Percentiles rank a stretch among this genome's conserved stretches.
phyloP scores from a whole-genome alignment of 176 grass and related monocot species.

The Aegilops umbellulata region DNA sequence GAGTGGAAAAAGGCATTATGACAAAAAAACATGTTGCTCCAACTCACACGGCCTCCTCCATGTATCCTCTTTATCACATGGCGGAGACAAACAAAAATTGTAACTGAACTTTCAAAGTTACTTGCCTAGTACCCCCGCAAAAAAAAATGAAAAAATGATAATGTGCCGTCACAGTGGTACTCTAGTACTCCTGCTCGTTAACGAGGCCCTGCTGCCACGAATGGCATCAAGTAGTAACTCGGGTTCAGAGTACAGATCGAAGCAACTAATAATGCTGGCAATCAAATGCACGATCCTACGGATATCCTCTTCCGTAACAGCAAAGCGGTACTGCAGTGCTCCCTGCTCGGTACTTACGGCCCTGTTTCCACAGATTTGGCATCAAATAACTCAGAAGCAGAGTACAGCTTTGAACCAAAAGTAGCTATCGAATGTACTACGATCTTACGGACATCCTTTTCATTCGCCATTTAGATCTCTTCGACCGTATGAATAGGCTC shows the following conservation, averaged over 20 bases:
- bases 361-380: neutral
- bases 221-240: neutral
- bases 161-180: neutral
- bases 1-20: no score
- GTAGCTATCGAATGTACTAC: neutral
- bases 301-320: neutral
- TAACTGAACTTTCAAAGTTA: no score
- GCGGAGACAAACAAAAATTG: no score
- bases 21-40: no score
- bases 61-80: no score
- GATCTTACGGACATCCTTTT: neutral
- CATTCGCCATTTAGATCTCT: neutral
- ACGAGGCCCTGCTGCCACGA: neutral
- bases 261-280: neutral
- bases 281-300: neutral
- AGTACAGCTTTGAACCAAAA: neutral
- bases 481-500: neutral
- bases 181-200: neutral
- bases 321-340: neutral
- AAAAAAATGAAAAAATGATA: no score
- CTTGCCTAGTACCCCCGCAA: no score
- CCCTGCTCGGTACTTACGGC: neutral
- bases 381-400: neutral
- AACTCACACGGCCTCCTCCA: no score
- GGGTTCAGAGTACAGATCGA: neutral